Percentiles rank a stretch among this genome's conserved stretches.
Evolutionary conservation across 2,329 filamentous ascomycete genomes (phyloP).

Genomic region (Trichoderma simmonsii): DNA sequence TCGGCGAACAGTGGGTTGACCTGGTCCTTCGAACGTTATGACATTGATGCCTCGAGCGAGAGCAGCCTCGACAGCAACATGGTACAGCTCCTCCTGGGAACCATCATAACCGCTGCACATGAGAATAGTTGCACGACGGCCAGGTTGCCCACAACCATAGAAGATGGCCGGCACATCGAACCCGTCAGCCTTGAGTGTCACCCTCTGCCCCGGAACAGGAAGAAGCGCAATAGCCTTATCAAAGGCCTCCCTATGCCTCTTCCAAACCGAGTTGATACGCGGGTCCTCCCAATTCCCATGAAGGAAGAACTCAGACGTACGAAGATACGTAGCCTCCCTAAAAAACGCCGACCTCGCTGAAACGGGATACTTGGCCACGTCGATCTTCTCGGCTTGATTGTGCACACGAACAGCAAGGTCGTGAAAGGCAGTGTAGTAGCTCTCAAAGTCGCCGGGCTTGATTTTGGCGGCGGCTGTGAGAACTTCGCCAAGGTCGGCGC

Average conservation of each 20-base stretch:
- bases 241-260: conserved; percentile 35
- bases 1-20: conserved; percentile 41
- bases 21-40: conserved; percentile 46
- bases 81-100: conserved; percentile 42
- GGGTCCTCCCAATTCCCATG: conserved; percentile 40
- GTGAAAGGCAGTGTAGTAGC: conserved; percentile 25
- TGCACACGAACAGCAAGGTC: conserved; percentile 24
- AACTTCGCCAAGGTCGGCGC: conserved; percentile 32
- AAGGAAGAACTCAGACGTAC: conserved; percentile 41
- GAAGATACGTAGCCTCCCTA: conserved; percentile 41
- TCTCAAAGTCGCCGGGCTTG: conserved; percentile 25
- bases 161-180: conserved; percentile 37
- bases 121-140: conserved; percentile 36
- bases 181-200: conserved; percentile 30
- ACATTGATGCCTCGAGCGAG: conserved; percentile 40
- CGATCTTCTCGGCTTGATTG: conserved; percentile 19
- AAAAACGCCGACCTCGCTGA: conserved; percentile 32
- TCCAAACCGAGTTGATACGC: conserved; percentile 37
- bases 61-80: conserved; percentile 32
- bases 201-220: conserved; percentile 31
- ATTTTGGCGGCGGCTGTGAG: conserved; percentile 27
- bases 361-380: conserved; percentile 22
- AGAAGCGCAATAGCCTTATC: conserved; percentile 37
- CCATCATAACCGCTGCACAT: conserved; percentile 42
- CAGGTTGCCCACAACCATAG: conserved; percentile 24